A percentile compares a stretch with the other conserved stretches of the same genome.
Evolutionary conservation across 768 basidiomycete species (phyloP).

Genomic region (Trametes cubensis): DNA sequence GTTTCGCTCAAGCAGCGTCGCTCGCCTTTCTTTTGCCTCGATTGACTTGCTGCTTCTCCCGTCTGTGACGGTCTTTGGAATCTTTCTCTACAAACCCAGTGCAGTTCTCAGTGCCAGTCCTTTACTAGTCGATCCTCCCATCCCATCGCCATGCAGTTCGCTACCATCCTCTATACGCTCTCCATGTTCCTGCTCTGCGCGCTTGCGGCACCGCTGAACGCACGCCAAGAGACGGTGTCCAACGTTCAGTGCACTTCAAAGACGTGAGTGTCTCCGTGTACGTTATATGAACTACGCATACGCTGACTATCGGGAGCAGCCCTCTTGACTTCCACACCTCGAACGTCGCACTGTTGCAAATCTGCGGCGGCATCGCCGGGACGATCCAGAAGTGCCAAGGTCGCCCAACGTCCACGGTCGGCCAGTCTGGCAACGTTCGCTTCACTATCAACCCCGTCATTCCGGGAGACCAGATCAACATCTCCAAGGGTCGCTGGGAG

Average conservation of each 20-base stretch:
- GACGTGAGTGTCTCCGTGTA: slow-evolving; percentile 11
- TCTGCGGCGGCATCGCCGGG: slow-evolving; percentile 36
- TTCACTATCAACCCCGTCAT: slow-evolving; percentile 31
- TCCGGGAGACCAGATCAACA: slow-evolving; percentile 31
- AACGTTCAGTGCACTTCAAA: slow-evolving; percentile 29
- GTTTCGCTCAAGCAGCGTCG: slow-evolving; percentile 21
- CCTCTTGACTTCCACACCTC: slow-evolving; percentile 31
- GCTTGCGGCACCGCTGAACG: slow-evolving; percentile 27
- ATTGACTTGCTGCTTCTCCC: slow-evolving; percentile 21
- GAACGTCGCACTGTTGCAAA: slow-evolving; percentile 35
- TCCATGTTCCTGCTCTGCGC: slow-evolving; percentile 24
- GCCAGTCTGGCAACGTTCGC: slow-evolving; percentile 28
- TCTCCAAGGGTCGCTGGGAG: slow-evolving; percentile 36
- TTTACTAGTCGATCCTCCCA: neutral
- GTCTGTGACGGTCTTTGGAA: slow-evolving; percentile 28
- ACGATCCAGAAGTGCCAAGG: slow-evolving; percentile 34
- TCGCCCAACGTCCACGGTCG: slow-evolving; percentile 29
- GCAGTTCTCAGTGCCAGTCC: slow-evolving; percentile 4
- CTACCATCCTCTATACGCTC: slow-evolving; percentile 26
- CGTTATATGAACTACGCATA: neutral
- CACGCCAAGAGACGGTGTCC: slow-evolving; percentile 25
- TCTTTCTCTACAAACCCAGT: neutral
- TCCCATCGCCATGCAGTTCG: slow-evolving; percentile 26
- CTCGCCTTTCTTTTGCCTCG: slow-evolving; percentile 10
- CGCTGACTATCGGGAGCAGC: slow-evolving; percentile 5